phyloP scores from a whole-genome alignment of 768 basidiomycete species.

The Lyophyllum shimeji region DNA sequence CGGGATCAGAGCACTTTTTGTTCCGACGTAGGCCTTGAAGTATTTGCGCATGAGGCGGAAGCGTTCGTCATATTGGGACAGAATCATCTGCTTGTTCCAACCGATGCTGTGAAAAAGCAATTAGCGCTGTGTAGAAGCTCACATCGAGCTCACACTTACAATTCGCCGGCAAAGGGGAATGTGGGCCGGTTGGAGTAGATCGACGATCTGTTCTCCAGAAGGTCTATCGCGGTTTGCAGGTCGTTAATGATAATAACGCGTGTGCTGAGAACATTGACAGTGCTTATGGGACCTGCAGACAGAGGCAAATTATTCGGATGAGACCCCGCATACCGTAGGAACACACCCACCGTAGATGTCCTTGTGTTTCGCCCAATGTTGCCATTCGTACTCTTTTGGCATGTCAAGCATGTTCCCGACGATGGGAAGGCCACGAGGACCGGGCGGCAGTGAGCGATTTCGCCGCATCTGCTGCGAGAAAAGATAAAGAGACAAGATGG shows the following conservation, averaged over 20 bases:
- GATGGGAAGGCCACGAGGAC: constrained; percentile 39
- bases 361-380: constrained; percentile 19
- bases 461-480: constrained; percentile 12
- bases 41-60: constrained; percentile 21
- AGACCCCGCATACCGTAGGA: too few relatives aligned
- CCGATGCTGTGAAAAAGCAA: constrained; percentile 7
- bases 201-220: constrained; percentile 16
- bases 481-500: constrained; percentile 5
- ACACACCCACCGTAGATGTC: constrained; percentile 17
- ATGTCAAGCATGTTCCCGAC: constrained; percentile 45
- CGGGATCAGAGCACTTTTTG: constrained; percentile 10
- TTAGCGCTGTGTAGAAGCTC: background rate
- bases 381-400: constrained; percentile 27
- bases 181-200: constrained; percentile 18
- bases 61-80: constrained; percentile 18
- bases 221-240: constrained; percentile 17
- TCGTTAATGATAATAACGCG: constrained; percentile 19
- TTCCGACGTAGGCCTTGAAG: constrained; percentile 15
- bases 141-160: constrained; percentile 1
- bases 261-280: constrained; percentile 14
- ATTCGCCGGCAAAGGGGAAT: constrained; percentile 18
- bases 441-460: constrained; percentile 30
- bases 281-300: constrained; percentile 15
- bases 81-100: constrained; percentile 20
- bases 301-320: background rate